Evolutionary conservation across 768 basidiomycete species (phyloP), one percentile per base, ranked within the genome.

Genomic region (Artomyces pyxidatus): DNA sequence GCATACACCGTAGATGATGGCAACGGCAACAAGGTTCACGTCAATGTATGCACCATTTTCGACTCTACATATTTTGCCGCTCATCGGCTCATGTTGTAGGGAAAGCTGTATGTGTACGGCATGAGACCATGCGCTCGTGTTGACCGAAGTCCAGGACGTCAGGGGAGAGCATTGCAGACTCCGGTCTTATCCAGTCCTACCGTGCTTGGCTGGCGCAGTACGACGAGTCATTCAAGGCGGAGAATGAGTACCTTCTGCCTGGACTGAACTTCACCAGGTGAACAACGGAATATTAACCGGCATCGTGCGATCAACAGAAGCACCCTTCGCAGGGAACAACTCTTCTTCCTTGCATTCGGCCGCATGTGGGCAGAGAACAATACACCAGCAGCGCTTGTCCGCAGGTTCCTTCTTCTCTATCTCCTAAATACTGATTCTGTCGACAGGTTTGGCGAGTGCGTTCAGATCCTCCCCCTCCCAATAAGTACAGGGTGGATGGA

Each of bases 271-370:
- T 75, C 59, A 85, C 86, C 2, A 77, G 83, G 87, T 81, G 45
- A 42, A 71, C 50, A 17, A 47, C 10, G 26, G 9, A n/a, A 28
- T 23, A 35, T 14, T 22, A n/a, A 19, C 16, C 7, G 23, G 41
- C n/a, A 37, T 39, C 35, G 30, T 21, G 6, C 16, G 37, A 27
- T 37, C 22, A 39, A 51, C 29, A 16, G 49, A n/a, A 25, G 27
- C 12, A 23, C 21, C 10, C 14, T 44, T 27, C 28, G 21, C 59
- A 88, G 86, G 50, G 94, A 96, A 37, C 94, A 97, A 70, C 67
- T 97, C 25, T 97, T 97, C 71, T 97, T 96, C 73, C 80, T 97
- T 48, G 78, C 89, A 2, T 94, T 88, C 59, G 93, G 80, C 12
- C 78, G 86, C 23, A 80, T 86, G n/a, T 95, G 90, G 90, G 89